Percentiles rank a stretch among this genome's conserved stretches.
phyloP scores from a whole-genome alignment of 2,329 filamentous ascomycete species.

The Aspergillus aculeatus region DNA sequence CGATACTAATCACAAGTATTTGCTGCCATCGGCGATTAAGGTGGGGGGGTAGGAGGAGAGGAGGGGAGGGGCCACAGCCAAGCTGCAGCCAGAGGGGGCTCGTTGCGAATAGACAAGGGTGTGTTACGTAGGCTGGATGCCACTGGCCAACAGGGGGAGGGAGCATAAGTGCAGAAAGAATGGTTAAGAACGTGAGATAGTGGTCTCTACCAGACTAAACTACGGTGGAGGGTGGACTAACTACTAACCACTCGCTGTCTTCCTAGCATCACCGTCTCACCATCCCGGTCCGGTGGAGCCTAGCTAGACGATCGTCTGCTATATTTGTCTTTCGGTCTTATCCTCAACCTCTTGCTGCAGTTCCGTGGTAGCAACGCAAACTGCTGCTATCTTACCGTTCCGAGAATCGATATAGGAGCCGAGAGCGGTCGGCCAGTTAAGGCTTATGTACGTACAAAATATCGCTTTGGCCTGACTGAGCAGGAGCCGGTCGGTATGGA shows the following conservation, averaged over 20 bases:
- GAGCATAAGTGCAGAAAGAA: neutral
- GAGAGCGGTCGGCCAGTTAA: neutral
- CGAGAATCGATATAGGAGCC: neutral
- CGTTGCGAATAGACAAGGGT: constrained; percentile 20
- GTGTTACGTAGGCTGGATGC: constrained; percentile 18
- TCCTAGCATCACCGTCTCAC: constrained; percentile 20
- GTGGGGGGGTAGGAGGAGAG: constrained; percentile 1
- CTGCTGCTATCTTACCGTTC: constrained; percentile 3
- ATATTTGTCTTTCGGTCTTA: constrained; percentile 14
- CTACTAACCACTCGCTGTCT: neutral
- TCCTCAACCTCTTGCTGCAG: neutral
- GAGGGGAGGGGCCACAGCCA: constrained; percentile 10
- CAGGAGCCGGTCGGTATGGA: neutral
- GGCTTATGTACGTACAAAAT: neutral
- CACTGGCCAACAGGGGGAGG: constrained; percentile 13
- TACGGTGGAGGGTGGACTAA: too few relatives aligned
- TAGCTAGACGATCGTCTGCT: constrained; percentile 17
- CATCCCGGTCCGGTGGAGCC: constrained; percentile 13
- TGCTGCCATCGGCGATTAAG: neutral
- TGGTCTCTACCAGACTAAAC: neutral
- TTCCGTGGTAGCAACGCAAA: neutral
- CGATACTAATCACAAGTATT: too few relatives aligned
- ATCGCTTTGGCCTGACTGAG: neutral
- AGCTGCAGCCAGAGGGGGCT: constrained; percentile 8
- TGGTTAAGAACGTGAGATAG: neutral